Evolutionary conservation across 2,329 filamentous ascomycete genomes (phyloP).

Genomic region (Arthroderma sp.): DNA sequence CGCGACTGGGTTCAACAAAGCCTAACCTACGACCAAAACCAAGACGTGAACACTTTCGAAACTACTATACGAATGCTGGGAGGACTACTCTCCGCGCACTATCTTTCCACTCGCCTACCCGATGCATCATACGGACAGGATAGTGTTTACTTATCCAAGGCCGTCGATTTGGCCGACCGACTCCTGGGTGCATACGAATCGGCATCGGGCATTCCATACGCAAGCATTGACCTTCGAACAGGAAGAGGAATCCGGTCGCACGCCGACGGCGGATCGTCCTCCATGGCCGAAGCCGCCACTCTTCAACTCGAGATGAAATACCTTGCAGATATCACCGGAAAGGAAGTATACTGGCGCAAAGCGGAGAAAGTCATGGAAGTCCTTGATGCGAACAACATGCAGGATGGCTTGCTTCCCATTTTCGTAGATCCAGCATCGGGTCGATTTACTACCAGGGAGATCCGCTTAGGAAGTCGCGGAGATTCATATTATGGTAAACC

Average conservation of each 20-base stretch:
- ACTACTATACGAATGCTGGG: conserved; percentile 97
- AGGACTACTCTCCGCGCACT: conserved; percentile 82
- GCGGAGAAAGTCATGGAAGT: conserved; percentile 86
- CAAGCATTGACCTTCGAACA: conserved; percentile 76
- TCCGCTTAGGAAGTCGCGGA: conserved; percentile 85
- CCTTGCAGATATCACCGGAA: conserved; percentile 82
- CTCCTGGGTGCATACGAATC: conserved; percentile 81
- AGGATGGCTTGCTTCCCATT: conserved; percentile 81
- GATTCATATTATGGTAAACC: conserved; percentile 75
- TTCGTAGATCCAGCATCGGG: conserved; percentile 72
- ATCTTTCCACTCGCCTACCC: conserved; percentile 80
- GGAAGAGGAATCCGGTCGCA: conserved; percentile 68
- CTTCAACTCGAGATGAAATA: conserved; percentile 97
- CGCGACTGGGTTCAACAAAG: conserved; percentile 76
- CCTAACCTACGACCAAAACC: conserved; percentile 76
- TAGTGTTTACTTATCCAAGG: conserved; percentile 91
- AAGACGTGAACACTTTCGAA: conserved; percentile 95
- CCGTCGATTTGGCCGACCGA: conserved; percentile 79
- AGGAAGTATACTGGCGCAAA: conserved; percentile 81
- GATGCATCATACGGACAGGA: conserved; percentile 63
- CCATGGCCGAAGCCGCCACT: conserved; percentile 83
- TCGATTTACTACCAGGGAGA: conserved; percentile 68
- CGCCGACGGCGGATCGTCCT: conserved; percentile 73
- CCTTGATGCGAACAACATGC: conserved; percentile 64
- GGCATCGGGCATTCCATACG: conserved; percentile 71